Conservation (phyloP, 2,329 filamentous ascomycete genomes). For the Venturiaceae sp. region DNA sequence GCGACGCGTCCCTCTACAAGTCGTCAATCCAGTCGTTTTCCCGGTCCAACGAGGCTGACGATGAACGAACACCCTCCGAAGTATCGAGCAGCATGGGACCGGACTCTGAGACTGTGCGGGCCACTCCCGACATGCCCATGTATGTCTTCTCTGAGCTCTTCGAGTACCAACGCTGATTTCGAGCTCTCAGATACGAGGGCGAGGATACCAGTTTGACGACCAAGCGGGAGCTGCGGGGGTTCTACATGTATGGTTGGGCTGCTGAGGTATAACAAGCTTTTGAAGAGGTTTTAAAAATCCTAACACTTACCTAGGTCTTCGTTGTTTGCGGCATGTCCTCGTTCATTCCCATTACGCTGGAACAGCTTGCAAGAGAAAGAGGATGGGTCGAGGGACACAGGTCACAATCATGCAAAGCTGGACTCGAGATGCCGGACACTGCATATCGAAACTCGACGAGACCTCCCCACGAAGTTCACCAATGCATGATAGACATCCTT, state of each 20-base stretch:
- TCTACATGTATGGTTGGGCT: constrained; percentile 95
- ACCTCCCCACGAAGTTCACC: constrained; percentile 30
- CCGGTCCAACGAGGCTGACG: constrained; percentile 30
- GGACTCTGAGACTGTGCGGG: neutral
- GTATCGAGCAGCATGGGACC: constrained; percentile 23
- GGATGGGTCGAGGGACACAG: constrained; percentile 76
- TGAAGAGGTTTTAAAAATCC: neutral
- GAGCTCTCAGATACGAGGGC: constrained; percentile 48
- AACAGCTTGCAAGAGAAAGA: constrained; percentile 86
- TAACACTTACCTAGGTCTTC: constrained; percentile 2
- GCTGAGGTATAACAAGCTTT: constrained; percentile 48
- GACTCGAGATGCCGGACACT: constrained; percentile 14
- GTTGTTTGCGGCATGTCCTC: constrained; percentile 64
- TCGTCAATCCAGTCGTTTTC: neutral
- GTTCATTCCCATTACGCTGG: constrained; percentile 91
- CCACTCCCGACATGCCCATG: neutral
- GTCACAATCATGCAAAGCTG: constrained; percentile 62
- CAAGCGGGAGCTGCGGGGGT: constrained; percentile 76
- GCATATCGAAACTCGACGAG: constrained; percentile 5
- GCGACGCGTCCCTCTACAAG: neutral
- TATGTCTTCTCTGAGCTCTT: neutral
- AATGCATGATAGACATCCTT: constrained; percentile 75
- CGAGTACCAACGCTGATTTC: neutral
- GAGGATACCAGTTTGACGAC: constrained; percentile 88
- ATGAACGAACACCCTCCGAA: constrained; percentile 27